Conservation (phyloP, 2,329 filamentous ascomycete genomes). For the Teratosphaeria viscida region DNA sequence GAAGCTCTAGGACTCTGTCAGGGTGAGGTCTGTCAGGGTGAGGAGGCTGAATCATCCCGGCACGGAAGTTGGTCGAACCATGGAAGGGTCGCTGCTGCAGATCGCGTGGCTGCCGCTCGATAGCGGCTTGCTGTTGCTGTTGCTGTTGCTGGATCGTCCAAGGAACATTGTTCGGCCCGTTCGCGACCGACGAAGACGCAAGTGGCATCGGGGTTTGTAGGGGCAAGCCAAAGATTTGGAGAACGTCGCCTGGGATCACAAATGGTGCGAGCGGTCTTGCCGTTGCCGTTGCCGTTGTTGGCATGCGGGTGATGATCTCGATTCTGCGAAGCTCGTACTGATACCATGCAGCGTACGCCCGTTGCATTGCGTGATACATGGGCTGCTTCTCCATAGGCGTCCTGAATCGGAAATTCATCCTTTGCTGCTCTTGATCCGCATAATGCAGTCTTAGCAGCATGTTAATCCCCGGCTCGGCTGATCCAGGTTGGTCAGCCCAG, state of each 20-base stretch:
- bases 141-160: not conserved
- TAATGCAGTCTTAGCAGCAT: slow-evolving; percentile 1
- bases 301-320: not conserved
- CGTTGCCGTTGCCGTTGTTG: not conserved
- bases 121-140: not conserved
- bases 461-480: slow-evolving; percentile 3
- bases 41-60: not conserved
- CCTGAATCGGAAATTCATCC: not conserved
- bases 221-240: not conserved
- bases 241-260: not conserved
- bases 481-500: not conserved
- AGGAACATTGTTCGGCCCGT: not conserved
- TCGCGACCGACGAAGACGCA: not conserved
- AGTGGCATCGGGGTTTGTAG: not conserved
- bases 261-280: not conserved
- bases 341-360: not conserved
- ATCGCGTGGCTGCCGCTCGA: not conserved
- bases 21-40: not conserved
- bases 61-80: not conserved
- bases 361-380: not conserved
- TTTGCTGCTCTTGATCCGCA: not conserved
- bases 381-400: not conserved
- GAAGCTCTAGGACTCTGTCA: not conserved
- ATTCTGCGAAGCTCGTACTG: not conserved
- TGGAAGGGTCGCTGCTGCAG: not conserved